These are phyloP conservation scores for Cylindricascospora bacillispora DNA, from an alignment of 1,139 yeast species.

Conservation along the genomic window DNA sequence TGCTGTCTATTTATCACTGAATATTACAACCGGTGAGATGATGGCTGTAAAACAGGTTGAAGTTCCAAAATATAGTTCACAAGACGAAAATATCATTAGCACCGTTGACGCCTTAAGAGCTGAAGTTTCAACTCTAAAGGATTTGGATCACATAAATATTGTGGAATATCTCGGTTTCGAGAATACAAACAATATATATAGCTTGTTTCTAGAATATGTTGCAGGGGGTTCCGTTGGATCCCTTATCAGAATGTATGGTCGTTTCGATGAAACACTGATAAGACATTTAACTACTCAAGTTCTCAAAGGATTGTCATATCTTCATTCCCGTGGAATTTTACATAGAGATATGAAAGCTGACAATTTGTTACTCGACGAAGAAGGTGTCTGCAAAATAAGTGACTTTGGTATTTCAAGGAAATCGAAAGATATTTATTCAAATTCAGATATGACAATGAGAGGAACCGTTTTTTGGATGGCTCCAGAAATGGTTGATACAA, in stretches of 20 bases:
- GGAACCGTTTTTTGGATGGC: constrained; percentile 99
- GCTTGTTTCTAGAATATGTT: constrained; percentile 84
- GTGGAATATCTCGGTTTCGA: constrained; percentile 95
- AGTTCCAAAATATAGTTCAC: constrained; percentile 40
- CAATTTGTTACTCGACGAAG: constrained; percentile 73
- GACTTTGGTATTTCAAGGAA: constrained; percentile 94
- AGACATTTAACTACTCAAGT: constrained; percentile 70
- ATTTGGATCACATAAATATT: constrained; percentile 83
- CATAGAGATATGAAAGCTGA: constrained; percentile 97
- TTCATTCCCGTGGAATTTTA: constrained; percentile 76
- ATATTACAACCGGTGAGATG: constrained; percentile 97
- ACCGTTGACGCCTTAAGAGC: constrained; percentile 76
- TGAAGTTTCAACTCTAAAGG: constrained; percentile 90
- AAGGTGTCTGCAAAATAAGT: constrained; percentile 90
- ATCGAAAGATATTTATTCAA: constrained; percentile 76
- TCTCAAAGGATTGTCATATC: constrained; percentile 67
- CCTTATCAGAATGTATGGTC: constrained; percentile 70
- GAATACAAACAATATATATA: constrained; percentile 59
- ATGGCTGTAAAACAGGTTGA: constrained; percentile 94
- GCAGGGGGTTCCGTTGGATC: constrained; percentile 97
- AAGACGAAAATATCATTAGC: constrained; percentile 32
- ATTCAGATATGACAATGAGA: constrained; percentile 95
- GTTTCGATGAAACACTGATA: constrained; percentile 69
- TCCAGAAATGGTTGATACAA: constrained; percentile 87
- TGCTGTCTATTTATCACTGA: constrained; percentile 82